Base-by-base conservation (phyloP, 352 stramenopile genomes). In the Phytophthora megakarya region DNA sequence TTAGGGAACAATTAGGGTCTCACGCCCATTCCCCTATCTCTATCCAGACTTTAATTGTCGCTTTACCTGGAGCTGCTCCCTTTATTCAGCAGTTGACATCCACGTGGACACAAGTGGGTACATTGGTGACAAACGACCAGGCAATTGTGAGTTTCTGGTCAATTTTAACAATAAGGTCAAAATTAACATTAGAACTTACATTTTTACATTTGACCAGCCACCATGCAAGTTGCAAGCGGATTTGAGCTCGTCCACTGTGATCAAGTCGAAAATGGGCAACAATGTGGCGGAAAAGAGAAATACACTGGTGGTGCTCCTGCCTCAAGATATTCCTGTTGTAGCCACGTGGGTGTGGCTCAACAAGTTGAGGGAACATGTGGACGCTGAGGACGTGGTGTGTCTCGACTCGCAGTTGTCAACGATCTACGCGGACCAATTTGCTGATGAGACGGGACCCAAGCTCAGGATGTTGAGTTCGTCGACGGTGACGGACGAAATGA, bases 381-480 rank as follows among this genome's bases (percentile, higher is more conserved):
- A 72, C 28, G 72, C 80, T 2, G 9, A 74, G 3, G 74, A 89
- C 19, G 70, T 78, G 3, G 52, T 92, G 65, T 84, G 80, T 50
- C 64, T 92, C 18, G 78, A 89, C 61, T 76, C 82, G 52, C 78
- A 89, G 59, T 28, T 88, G 25, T 77, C 76, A 13, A 73, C 75
- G 5, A 75, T 89, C 30, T 89, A 88, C 54, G 75, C 77, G 32
- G 75, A 80, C 42, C 47, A 66, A 13, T 75, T 65, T 45, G 47
- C 46, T 8, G 48, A 54, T 5, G 70, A 81, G 22, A 22, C 26
- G 8, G 72, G 64, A 28, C 69, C 79, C 18, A 68, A 84, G 50
- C 67, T 89, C 10, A 73, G 78, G 15, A 68, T 74, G 70, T 53
- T 91, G 19, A 55, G 74, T 39, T 82, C 82, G 21, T 73, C 76